A percentile compares a stretch with the other conserved stretches of the same genome.
Evolutionary conservation across 768 basidiomycete genomes (phyloP).

Genomic region (Mrakia gelida): DNA sequence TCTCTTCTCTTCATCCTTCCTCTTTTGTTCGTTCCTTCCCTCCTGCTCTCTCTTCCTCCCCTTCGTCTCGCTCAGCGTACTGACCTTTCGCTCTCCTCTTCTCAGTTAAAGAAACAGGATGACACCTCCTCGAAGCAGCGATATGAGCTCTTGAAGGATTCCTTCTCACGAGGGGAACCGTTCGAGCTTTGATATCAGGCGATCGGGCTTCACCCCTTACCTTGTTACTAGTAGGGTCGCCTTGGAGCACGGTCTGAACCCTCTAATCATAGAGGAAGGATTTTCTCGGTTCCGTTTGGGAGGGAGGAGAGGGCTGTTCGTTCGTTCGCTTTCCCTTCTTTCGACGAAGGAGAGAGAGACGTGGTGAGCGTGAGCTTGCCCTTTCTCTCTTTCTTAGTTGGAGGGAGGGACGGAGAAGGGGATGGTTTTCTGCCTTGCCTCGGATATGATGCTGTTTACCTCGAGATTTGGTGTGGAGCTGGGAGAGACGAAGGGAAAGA

Average conservation of each 20-base stretch:
- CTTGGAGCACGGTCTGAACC: conserved; percentile 21
- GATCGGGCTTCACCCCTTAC: conserved; percentile 4
- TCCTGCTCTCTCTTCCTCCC: background rate
- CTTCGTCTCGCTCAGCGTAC: background rate
- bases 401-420: too few relatives aligned
- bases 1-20: conserved; percentile 13
- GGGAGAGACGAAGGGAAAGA: too few relatives aligned
- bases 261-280: conserved; percentile 6
- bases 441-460: too few relatives aligned
- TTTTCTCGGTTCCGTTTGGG: background rate
- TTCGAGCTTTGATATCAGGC: conserved; percentile 19
- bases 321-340: too few relatives aligned
- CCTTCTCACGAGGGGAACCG: background rate
- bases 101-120: conserved; percentile 10
- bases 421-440: too few relatives aligned
- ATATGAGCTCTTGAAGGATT: conserved; percentile 1
- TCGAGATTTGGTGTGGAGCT: too few relatives aligned
- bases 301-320: background rate
- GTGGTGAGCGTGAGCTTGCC: too few relatives aligned
- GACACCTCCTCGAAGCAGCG: conserved; percentile 13
- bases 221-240: conserved; percentile 18
- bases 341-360: too few relatives aligned
- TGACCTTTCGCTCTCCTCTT: background rate
- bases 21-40: conserved; percentile 2
- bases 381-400: too few relatives aligned